Conservation (phyloP, 768 basidiomycete genomes). For the Asterophora parasitica region DNA sequence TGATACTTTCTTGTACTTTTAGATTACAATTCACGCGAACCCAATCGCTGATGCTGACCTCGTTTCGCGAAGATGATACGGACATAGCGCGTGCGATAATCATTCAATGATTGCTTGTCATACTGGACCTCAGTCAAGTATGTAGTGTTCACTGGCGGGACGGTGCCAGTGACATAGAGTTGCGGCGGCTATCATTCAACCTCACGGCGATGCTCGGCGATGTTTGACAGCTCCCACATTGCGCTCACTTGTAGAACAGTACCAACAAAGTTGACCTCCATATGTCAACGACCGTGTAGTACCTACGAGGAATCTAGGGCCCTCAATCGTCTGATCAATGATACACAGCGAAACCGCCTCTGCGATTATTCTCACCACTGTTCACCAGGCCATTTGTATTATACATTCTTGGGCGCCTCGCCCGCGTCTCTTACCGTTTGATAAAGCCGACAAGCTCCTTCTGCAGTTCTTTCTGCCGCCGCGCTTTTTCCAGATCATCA, state of each 20-base stretch:
- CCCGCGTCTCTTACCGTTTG: conserved; percentile 47
- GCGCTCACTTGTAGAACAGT: too few species aligned
- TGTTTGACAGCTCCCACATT: too few species aligned
- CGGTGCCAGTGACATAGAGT: too few species aligned
- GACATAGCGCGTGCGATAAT: not conserved
- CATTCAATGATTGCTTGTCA: not conserved
- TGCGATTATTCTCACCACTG: not conserved
- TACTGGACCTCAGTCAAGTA: not conserved
- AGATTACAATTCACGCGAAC: conserved; percentile 92
- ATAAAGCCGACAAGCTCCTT: conserved; percentile 87
- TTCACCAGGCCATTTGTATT: not conserved
- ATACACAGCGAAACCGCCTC: too few species aligned
- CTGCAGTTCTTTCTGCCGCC: conserved; percentile 79
- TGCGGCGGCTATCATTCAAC: not conserved
- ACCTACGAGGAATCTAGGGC: too few species aligned
- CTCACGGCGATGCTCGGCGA: not conserved
- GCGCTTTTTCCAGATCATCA: conserved; percentile 79
- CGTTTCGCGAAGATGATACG: conserved; percentile 25
- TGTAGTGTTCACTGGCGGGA: not conserved
- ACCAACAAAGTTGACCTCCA: too few species aligned
- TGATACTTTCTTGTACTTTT: conserved; percentile 8
- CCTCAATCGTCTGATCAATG: too few species aligned
- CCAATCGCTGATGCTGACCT: conserved; percentile 82
- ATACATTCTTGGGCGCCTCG: not conserved
- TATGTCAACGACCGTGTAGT: not conserved